Conservation (phyloP, 768 basidiomycete species). For the Rhizopogon vulgaris region DNA sequence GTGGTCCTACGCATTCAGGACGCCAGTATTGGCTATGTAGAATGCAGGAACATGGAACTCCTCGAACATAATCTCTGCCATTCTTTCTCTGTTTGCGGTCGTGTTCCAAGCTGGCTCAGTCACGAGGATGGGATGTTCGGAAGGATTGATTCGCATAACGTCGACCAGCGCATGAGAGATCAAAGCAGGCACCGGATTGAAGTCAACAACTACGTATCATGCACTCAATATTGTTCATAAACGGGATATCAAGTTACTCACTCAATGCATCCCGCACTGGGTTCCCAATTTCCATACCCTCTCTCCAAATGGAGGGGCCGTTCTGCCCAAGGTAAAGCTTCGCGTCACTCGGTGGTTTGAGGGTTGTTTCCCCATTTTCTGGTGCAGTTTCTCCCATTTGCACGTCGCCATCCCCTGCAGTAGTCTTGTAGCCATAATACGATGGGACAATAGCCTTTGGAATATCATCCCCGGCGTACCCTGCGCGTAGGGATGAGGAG, state of each 20-base stretch:
- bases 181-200: conserved; percentile 63
- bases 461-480: conserved; percentile 95
- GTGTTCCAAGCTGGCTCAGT: conserved; percentile 99
- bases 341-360: conserved; percentile 37
- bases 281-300: conserved; percentile 81
- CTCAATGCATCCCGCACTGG: conserved; percentile 82
- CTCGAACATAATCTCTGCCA: conserved; percentile 98
- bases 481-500: conserved; percentile 81
- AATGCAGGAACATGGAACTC: conserved; percentile 92
- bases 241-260: conserved; percentile 31
- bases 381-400: conserved; percentile 37
- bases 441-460: conserved; percentile 91
- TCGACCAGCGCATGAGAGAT: conserved; percentile 71
- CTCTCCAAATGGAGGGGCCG: conserved; percentile 86
- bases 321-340: conserved; percentile 81
- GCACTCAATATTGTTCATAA: background rate
- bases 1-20: conserved; percentile 77
- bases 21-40: conserved; percentile 93
- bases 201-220: conserved; percentile 56
- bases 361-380: conserved; percentile 20
- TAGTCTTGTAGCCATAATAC: conserved; percentile 70
- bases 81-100: conserved; percentile 81
- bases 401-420: conserved; percentile 24
- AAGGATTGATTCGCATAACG: conserved; percentile 67
- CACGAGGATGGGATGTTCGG: conserved; percentile 87